A percentile compares a stretch with the other conserved stretches of the same genome.
Conservation (phyloP, 805 yeast species). For the Yarrowia keelungensis region DNA sequence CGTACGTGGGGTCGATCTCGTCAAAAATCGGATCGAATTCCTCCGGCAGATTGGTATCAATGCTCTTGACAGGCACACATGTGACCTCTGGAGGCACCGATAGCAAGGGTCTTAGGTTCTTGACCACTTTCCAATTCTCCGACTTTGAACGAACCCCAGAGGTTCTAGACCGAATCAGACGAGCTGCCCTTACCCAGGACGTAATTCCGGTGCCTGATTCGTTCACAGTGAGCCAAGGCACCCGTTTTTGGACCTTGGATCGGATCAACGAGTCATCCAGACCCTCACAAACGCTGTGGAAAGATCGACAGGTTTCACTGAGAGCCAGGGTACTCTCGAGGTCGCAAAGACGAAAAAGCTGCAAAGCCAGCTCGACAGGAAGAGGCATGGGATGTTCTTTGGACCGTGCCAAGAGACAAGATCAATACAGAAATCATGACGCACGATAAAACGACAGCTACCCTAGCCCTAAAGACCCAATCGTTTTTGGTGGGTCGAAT, state of each 20-base stretch:
- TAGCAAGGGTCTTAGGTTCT: conserved; percentile 6
- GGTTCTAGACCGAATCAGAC: conserved; percentile 2
- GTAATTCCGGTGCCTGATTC: neutral
- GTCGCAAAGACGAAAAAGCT: conserved; percentile 9
- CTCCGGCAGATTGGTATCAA: conserved; percentile 4
- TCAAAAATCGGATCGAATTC: neutral
- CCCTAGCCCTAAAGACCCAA: conserved; percentile 19
- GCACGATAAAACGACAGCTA: neutral
- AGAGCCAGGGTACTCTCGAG: conserved; percentile 17
- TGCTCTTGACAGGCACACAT: neutral
- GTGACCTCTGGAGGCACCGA: neutral
- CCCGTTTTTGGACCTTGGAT: conserved; percentile 2
- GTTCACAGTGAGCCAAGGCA: neutral
- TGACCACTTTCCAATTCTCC: neutral
- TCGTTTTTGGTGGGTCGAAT: neutral
- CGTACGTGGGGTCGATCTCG: neutral
- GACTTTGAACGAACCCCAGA: neutral
- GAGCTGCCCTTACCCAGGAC: neutral
- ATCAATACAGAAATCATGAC: neutral
- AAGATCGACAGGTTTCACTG: neutral
- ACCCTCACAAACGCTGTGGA: neutral
- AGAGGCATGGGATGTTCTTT: neutral
- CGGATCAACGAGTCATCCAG: conserved; percentile 2
- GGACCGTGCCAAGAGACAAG: neutral
- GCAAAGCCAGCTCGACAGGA: conserved; percentile 12